Base-by-base conservation (phyloP, 768 basidiomycete species). In the Pulveroboletus sp. region DNA sequence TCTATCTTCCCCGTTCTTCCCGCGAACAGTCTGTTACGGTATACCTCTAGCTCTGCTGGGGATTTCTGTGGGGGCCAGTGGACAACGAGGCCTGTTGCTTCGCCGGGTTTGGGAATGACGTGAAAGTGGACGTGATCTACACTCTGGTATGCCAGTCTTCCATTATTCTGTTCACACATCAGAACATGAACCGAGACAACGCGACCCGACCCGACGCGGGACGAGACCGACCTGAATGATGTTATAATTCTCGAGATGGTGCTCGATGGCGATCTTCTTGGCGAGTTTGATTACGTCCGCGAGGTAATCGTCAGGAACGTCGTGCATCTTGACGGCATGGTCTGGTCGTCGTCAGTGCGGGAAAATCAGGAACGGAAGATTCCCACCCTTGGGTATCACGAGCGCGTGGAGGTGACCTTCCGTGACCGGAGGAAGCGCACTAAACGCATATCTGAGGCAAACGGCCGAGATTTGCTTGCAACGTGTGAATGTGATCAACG, bases 91-190 rank as follows among this genome's bases (percentile, higher is more conserved):
- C 95, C 95, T 55, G 85, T 81, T 0, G 34, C 16, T 4, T 75
- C 62, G 43, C 84, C 78, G 10, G 89, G 90, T 67, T 96, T 97
- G 10, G 91, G 89, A 52, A 96, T 94, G 56, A 96, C 76, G 62
- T 97, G 92, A 71, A 92, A 93, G 66, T 94, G 92, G 8, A 92
- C 90, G 61, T 95, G 92, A 49, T 82, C 78, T 34, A 95, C 90
- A 32, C 76, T 73, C 71, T 81, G 82, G 59, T 77, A 82, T 46
- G 78, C 85, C 57, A 79, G 71, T 45, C 72, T 63, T 6, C 85
- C 85, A 60, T 86, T 87, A 71, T 86, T 87, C 82, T 84, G 54
- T 27, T n/a, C 41, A 16, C 29, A 7, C 2, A 12, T 35, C 9
- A 43, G 29, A 26, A 14, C 10, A 11, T 10, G 6, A n/a, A 8